phyloP scores from a whole-genome alignment of 352 stramenopile species.

The Globisporangium nunn region DNA sequence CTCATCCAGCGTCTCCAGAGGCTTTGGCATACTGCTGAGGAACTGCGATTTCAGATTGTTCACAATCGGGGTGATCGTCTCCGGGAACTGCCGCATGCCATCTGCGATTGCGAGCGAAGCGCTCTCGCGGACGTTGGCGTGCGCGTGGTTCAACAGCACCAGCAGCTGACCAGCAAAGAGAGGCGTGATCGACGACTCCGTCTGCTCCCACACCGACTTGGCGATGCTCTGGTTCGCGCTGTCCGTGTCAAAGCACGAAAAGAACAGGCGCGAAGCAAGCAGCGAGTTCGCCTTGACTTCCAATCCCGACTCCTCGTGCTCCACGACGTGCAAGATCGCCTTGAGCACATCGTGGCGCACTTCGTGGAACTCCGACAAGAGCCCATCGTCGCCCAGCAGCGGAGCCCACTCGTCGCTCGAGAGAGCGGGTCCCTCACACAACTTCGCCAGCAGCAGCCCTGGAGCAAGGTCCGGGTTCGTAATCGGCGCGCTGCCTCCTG shows the following conservation, averaged over 20 bases:
- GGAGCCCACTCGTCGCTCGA: constrained; percentile 58
- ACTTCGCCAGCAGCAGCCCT: constrained; percentile 40
- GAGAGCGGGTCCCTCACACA: constrained; percentile 51
- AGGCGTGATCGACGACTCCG: constrained; percentile 35
- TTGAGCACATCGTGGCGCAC: constrained; percentile 53
- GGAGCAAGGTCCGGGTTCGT: constrained; percentile 55
- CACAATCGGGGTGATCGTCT: constrained; percentile 58
- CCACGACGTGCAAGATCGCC: constrained; percentile 49
- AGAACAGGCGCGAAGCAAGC: constrained; percentile 56
- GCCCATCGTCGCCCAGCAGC: constrained; percentile 56
- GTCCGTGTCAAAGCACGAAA: constrained; percentile 55
- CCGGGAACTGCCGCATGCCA: constrained; percentile 74
- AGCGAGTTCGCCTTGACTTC: constrained; percentile 35
- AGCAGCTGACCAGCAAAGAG: constrained; percentile 61
- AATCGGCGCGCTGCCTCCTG: constrained; percentile 44
- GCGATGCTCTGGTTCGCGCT: constrained; percentile 53
- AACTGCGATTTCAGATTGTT: constrained; percentile 72
- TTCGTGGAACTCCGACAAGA: constrained; percentile 53
- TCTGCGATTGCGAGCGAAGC: constrained; percentile 71
- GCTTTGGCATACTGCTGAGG: constrained; percentile 41
- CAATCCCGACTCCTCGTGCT: constrained; percentile 46
- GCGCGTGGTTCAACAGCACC: constrained; percentile 65
- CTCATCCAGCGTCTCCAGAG: constrained; percentile 48
- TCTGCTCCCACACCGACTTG: constrained; percentile 58
- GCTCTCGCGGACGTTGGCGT: constrained; percentile 70